A percentile compares a stretch with the other conserved stretches of the same genome.
Evolutionary conservation across 345 rosid species (phyloP).

Genomic region (Rubroshorea leprosula): DNA sequence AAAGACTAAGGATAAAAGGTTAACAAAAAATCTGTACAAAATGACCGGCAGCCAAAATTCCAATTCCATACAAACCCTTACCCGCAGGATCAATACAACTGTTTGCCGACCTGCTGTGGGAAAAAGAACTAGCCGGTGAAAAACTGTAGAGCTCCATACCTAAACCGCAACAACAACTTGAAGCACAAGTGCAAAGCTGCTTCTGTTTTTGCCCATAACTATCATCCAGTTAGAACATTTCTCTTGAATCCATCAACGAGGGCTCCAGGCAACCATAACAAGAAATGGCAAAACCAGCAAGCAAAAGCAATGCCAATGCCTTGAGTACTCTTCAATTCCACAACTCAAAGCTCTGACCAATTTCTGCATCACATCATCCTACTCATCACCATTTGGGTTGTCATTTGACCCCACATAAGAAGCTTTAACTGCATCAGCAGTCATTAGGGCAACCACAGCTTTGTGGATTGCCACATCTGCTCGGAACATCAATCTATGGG

Average conservation of each 20-base stretch:
- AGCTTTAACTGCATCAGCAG: conserved; percentile 78
- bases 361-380: too few relatives aligned
- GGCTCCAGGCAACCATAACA: conserved; percentile 3
- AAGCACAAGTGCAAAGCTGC: conserved; percentile 20
- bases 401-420: conserved; percentile 27
- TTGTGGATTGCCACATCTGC: conserved; percentile 90
- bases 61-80: conserved; percentile 31
- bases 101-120: conserved; percentile 25
- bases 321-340: not conserved
- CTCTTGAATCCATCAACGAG: conserved; percentile 1
- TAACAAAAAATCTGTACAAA: conserved; percentile 35
- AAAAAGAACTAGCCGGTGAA: conserved; percentile 11
- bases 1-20: conserved; percentile 14
- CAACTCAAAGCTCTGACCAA: not conserved
- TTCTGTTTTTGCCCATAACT: conserved; percentile 10
- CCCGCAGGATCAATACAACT: conserved; percentile 25
- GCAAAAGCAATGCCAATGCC: conserved; percentile 16
- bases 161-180: conserved; percentile 17
- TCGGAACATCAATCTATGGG: conserved; percentile 62
- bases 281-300: conserved; percentile 16
- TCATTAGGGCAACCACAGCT: conserved; percentile 81
- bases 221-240: conserved; percentile 6
- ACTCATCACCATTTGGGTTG: conserved; percentile 33
- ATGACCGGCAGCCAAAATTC: conserved; percentile 35
- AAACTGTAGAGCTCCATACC: conserved; percentile 13